Percentiles rank a stretch among this genome's conserved stretches.
phyloP scores from a whole-genome alignment of 164 flowering plant species.

The Liquidambar formosana region DNA sequence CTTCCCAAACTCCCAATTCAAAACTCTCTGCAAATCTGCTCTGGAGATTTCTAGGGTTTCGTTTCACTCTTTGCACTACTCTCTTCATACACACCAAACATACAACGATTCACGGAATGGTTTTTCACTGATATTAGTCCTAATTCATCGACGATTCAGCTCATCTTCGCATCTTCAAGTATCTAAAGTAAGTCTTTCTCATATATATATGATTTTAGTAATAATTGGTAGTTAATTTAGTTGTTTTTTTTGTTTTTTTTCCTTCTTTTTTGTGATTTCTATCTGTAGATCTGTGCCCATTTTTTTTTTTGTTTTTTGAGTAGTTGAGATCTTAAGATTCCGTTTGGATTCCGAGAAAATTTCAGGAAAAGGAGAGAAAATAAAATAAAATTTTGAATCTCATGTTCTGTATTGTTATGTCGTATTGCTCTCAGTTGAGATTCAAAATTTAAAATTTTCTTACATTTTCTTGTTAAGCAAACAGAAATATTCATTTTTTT shows the following conservation, averaged over 20 bases:
- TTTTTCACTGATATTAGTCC: conserved; percentile 1
- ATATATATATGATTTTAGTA: background rate
- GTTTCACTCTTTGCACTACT: background rate
- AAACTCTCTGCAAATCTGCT: background rate
- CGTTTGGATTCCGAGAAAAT: conserved; percentile 11
- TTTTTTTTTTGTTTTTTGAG: background rate
- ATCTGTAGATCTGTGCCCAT: conserved; percentile 20
- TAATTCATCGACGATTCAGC: background rate
- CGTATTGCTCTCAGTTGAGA: background rate
- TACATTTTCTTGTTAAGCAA: background rate
- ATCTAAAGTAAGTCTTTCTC: conserved; percentile 9
- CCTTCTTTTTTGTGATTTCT: background rate
- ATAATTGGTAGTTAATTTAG: background rate
- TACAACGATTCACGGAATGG: background rate
- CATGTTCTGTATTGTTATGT: background rate
- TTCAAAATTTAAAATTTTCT: background rate
- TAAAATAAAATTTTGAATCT: background rate
- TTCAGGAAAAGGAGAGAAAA: background rate
- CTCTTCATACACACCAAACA: background rate
- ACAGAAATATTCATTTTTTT: too few relatives aligned
- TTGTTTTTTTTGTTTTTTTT: background rate
- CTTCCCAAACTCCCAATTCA: background rate
- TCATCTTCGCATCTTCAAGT: conserved; percentile 10
- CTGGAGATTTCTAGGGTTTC: conserved; percentile 18
- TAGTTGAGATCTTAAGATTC: conserved; percentile 5